phyloP scores from a whole-genome alignment of 345 rosid species.

The Noccaea caerulescens region DNA sequence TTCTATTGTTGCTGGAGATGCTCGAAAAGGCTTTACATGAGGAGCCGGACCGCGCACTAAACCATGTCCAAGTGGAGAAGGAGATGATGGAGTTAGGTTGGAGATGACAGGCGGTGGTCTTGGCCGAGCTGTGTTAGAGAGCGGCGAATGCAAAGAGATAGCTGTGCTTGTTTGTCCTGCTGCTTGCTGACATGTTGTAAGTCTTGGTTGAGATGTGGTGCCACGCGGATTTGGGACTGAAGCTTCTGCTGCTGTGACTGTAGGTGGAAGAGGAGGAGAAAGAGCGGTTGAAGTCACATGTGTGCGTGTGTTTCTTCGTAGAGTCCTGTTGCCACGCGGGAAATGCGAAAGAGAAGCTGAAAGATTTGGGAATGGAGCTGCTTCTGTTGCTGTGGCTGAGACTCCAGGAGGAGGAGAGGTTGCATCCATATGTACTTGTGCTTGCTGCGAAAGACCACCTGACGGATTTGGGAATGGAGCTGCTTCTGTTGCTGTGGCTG shows the following conservation, averaged over 20 bases:
- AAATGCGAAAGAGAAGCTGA: neutral
- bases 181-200: neutral
- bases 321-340: neutral
- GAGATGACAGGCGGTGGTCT: constrained; percentile 36
- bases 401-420: constrained; percentile 9
- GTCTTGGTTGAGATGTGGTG: constrained; percentile 8
- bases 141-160: neutral
- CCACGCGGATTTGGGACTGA: neutral
- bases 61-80: constrained; percentile 3
- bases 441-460: neutral
- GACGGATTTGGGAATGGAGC: neutral
- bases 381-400: neutral
- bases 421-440: neutral
- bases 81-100: constrained; percentile 23
- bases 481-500: neutral
- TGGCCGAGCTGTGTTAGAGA: neutral
- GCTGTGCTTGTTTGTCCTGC: neutral
- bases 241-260: constrained; percentile 9
- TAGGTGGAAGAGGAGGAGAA: neutral
- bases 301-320: neutral
- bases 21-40: constrained; percentile 25
- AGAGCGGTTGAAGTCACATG: neutral
- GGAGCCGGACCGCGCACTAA: constrained; percentile 22
- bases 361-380: neutral
- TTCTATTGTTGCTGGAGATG: constrained; percentile 13